These are phyloP conservation scores for Linum trigynum DNA, from an alignment of 345 rosid species.

Conservation along the genomic window DNA sequence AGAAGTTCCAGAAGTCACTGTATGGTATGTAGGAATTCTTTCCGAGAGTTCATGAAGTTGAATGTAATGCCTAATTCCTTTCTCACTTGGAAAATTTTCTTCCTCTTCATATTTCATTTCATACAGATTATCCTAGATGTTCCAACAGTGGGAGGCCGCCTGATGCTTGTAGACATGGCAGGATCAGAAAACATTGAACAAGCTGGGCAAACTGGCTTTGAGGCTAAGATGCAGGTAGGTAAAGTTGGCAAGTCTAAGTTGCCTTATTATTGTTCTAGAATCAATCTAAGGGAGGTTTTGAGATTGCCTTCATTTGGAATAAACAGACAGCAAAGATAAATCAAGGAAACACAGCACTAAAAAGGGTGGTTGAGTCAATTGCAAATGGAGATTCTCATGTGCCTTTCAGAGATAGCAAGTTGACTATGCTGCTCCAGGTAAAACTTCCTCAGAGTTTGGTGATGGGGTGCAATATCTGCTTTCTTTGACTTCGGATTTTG, in stretches of 20 bases:
- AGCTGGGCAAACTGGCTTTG: constrained; percentile 88
- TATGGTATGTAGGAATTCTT: constrained; percentile 52
- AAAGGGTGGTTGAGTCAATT: constrained; percentile 94
- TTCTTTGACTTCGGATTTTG: neutral
- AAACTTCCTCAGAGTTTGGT: neutral
- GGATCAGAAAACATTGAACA: constrained; percentile 98
- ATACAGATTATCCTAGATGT: constrained; percentile 84
- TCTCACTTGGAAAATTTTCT: neutral
- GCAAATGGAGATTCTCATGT: constrained; percentile 99
- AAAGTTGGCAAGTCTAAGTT: constrained; percentile 4
- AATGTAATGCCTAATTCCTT: neutral
- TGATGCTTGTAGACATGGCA: constrained; percentile 99
- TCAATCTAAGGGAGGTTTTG: neutral
- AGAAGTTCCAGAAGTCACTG: constrained; percentile 98
- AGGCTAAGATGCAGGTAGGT: constrained; percentile 99
- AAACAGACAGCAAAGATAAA: constrained; percentile 92
- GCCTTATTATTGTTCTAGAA: neutral
- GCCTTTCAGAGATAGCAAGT: constrained; percentile 94
- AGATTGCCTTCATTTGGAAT: constrained; percentile 10
- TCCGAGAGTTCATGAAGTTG: neutral
- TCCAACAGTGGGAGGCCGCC: constrained; percentile 89
- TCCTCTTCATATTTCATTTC: neutral
- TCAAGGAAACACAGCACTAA: constrained; percentile 88
- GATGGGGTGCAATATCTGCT: neutral
- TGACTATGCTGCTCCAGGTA: constrained; percentile 95